Conservation (phyloP, 1,284 basidiomycete genomes). For the Neonothopanus nambi region DNA sequence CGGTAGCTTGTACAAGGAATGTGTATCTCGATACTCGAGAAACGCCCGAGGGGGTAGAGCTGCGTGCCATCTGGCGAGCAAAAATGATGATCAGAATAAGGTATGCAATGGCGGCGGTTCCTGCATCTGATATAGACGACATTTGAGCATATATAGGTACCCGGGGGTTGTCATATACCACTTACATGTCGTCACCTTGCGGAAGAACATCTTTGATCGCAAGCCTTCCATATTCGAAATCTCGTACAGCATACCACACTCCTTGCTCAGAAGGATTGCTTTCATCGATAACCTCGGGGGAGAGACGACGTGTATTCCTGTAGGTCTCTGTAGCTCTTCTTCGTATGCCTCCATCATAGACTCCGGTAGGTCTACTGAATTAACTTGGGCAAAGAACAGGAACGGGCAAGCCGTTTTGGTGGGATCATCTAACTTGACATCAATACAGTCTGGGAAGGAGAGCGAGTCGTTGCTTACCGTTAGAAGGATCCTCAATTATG, state of each 20-base stretch:
- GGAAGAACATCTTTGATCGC: slow-evolving; percentile 71
- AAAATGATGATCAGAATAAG: slow-evolving; percentile 67
- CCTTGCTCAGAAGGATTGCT: slow-evolving; percentile 70
- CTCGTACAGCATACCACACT: slow-evolving; percentile 76
- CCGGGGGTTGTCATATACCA: slow-evolving; percentile 7
- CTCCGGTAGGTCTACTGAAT: slow-evolving; percentile 50
- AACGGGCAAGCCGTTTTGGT: slow-evolving; percentile 63
- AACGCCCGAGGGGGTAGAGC: slow-evolving; percentile 77
- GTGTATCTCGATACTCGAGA: slow-evolving; percentile 80
- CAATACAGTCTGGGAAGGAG: neutral
- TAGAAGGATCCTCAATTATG: slow-evolving; percentile 49
- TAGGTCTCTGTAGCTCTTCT: slow-evolving; percentile 68
- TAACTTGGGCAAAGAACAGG: slow-evolving; percentile 61
- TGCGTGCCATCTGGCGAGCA: slow-evolving; percentile 70
- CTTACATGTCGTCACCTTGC: slow-evolving; percentile 81
- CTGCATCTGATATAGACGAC: slow-evolving; percentile 58
- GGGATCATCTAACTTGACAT: slow-evolving; percentile 40
- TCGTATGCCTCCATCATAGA: slow-evolving; percentile 67
- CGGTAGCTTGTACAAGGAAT: slow-evolving; percentile 73
- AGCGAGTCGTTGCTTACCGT: slow-evolving; percentile 26
- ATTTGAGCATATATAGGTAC: neutral
- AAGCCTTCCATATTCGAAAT: slow-evolving; percentile 67
- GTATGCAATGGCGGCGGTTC: slow-evolving; percentile 66
- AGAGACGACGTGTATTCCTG: slow-evolving; percentile 60
- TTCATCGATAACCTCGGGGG: slow-evolving; percentile 59